Percentiles rank a stretch among this genome's conserved stretches.
Evolutionary conservation across 371 early-diverging fungal genomes (phyloP).

Genomic region (Actinomucor elegans): DNA sequence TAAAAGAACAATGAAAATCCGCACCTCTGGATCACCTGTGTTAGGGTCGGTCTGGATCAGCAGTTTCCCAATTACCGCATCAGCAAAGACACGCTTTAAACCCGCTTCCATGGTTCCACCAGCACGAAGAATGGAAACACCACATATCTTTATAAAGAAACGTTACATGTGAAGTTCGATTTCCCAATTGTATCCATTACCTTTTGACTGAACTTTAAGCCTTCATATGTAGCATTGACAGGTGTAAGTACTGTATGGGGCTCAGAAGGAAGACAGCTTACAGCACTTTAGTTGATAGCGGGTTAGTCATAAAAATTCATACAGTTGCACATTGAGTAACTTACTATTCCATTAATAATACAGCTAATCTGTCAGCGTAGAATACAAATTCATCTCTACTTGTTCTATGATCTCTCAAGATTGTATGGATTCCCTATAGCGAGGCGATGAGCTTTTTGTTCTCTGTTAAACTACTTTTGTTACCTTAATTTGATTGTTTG

Average conservation of each 20-base stretch:
- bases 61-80: constrained; percentile 83
- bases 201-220: constrained; percentile 45
- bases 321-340: background rate
- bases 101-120: constrained; percentile 91
- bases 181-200: constrained; percentile 20
- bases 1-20: background rate
- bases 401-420: constrained; percentile 73
- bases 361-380: constrained; percentile 83
- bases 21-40: constrained; percentile 79
- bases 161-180: background rate
- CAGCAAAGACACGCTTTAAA: constrained; percentile 75
- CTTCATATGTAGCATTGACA: constrained; percentile 56
- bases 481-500: constrained; percentile 70
- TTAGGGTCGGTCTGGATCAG: constrained; percentile 81
- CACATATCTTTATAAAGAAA: constrained; percentile 59
- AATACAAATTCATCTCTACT: constrained; percentile 87
- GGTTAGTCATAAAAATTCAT: background rate
- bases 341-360: constrained; percentile 81
- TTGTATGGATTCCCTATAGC: constrained; percentile 88
- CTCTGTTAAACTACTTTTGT: no score
- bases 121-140: constrained; percentile 85
- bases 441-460: no score
- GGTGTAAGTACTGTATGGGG: constrained; percentile 63
- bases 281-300: constrained; percentile 43
- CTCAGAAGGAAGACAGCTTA: constrained; percentile 64